A percentile compares a stretch with the other conserved stretches of the same genome.
Evolutionary conservation across 2,329 filamentous ascomycete genomes (phyloP).

Genomic region (Trichoderma gracile): DNA sequence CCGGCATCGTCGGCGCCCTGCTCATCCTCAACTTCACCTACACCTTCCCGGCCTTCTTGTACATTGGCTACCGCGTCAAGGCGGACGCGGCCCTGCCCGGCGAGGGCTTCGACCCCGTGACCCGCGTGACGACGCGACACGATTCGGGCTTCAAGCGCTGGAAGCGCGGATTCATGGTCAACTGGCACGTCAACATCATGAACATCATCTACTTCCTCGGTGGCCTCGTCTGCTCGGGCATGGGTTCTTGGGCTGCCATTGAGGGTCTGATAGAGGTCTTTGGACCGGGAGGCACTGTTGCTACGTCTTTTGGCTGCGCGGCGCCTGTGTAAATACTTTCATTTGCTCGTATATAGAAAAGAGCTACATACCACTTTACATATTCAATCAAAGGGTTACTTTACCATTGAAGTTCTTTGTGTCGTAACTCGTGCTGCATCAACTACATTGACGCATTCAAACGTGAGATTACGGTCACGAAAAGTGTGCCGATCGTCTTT

Average conservation of each 20-base stretch:
- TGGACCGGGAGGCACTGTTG: conserved; percentile 19
- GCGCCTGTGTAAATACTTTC: conserved; percentile 21
- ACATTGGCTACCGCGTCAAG: conserved; percentile 18
- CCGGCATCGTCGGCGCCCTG: conserved; percentile 16
- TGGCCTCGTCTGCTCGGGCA: conserved; percentile 14
- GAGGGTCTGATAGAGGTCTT: conserved; percentile 12
- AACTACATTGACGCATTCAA: too few relatives aligned
- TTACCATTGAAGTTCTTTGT: too few relatives aligned
- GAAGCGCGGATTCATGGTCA: conserved; percentile 18
- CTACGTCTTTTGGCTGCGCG: conserved; percentile 19
- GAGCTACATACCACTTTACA: conserved; percentile 18
- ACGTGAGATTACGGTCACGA: too few relatives aligned
- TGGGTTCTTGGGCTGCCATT: conserved; percentile 17
- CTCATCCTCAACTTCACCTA: conserved; percentile 24
- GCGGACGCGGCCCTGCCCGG: conserved; percentile 10
- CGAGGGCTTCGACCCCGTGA: conserved; percentile 16
- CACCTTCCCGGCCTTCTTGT: conserved; percentile 21
- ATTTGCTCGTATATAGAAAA: conserved; percentile 17
- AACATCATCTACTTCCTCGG: conserved; percentile 22
- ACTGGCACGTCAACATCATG: conserved; percentile 15
- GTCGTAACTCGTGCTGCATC: too few relatives aligned
- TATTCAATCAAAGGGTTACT: conserved; percentile 4
- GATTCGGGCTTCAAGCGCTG: conserved; percentile 7
- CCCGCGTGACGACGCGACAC: conserved; percentile 15
- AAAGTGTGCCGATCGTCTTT: background rate